Conservation (phyloP, 2,329 filamentous ascomycete species). For the Penicillium griseofulvum region DNA sequence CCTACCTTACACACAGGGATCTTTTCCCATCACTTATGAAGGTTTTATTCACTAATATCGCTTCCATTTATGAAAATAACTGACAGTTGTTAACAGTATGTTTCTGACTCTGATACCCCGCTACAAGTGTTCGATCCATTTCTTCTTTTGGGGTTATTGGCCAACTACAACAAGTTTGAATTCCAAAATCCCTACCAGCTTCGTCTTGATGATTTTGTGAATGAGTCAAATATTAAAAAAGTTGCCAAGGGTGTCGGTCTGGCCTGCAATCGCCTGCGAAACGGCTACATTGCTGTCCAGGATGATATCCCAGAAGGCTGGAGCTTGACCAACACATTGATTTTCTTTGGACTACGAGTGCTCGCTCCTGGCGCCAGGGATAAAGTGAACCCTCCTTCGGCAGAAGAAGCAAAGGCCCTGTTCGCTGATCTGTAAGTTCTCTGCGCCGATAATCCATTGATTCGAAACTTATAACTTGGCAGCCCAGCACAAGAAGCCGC, state of each 20-base stretch:
- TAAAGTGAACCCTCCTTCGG: constrained; percentile 60
- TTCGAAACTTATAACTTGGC: constrained; percentile 23
- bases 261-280: constrained; percentile 66
- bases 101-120: constrained; percentile 71
- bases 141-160: constrained; percentile 77
- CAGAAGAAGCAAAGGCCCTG: constrained; percentile 76
- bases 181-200: constrained; percentile 95
- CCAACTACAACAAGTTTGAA: constrained; percentile 99
- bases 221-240: constrained; percentile 80
- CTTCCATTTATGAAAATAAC: background rate
- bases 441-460: constrained; percentile 11
- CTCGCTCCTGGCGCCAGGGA: constrained; percentile 68
- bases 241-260: constrained; percentile 74
- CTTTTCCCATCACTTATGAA: constrained; percentile 94
- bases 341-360: constrained; percentile 77
- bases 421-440: constrained; percentile 68
- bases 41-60: constrained; percentile 50
- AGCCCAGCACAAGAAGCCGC: constrained; percentile 79
- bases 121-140: constrained; percentile 70
- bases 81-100: constrained; percentile 56
- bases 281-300: constrained; percentile 78
- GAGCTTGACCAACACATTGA: constrained; percentile 76
- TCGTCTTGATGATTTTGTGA: constrained; percentile 91
- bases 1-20: constrained; percentile 92
- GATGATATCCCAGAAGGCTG: constrained; percentile 90